Base-by-base conservation (phyloP, 371 early-diverging fungal genomes). In the Mortierella sp. region DNA sequence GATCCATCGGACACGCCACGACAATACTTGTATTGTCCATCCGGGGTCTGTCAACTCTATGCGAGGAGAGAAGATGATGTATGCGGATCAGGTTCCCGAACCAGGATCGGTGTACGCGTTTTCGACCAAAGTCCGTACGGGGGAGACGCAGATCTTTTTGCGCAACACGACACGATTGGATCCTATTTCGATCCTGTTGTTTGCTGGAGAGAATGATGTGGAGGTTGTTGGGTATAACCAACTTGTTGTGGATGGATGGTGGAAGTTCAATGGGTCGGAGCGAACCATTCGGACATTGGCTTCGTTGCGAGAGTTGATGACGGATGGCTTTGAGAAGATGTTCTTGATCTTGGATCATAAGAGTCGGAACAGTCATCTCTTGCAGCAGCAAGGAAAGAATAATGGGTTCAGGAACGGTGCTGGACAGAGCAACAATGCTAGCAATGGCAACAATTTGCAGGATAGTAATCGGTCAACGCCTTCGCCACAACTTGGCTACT, bases 1-100 rank as follows among this genome's bases (percentile, higher is more conserved):
- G 76, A 83, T 83, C 24, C 81, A 80, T 72, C 76, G 85, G 26
- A 89, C 89, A 11, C 84, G 88, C 3, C 88, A 89, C 54, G 89
- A 89, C 71, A 88, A 84, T 54, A 82, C 77, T 1, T 82, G 88
- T 21, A 81, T 89, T 52, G 80, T 89, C 2, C 89, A 89, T 63
- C 89, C 89, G 8, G 84, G 88, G 16, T 89, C 89, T 7, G 89
- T 89, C 48, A 89, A 89, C 65, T 86, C 86, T 50, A 85, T 82
- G 82, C 45, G 86, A 0, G 82, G 86, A 13, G 84, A 84, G 60
- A 82, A 80, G 72, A 74, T 74, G 70, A 58, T 80, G 71, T 78
- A 77, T 47, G 71, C 70, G 34, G 81, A 86, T 10, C 82, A 81
- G 47, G 77, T 80, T 3, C 77, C 86, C 2, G 82, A 86, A 70